Percentiles rank a stretch among this genome's conserved stretches.
phyloP scores from a whole-genome alignment of 1,284 basidiomycete genomes.

The Ganoderma lucidum region DNA sequence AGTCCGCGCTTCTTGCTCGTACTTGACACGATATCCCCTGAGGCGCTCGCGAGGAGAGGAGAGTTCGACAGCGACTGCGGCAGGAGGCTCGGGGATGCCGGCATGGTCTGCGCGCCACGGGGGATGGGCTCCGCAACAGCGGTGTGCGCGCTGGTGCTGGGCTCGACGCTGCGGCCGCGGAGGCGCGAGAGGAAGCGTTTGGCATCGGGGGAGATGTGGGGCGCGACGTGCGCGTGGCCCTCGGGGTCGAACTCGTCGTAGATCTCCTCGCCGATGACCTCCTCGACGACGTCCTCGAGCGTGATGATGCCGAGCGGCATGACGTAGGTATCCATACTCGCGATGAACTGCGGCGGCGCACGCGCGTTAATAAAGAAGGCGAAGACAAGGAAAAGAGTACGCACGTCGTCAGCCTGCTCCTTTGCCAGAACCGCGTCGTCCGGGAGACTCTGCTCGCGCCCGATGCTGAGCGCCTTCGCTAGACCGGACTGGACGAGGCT shows the following conservation, averaged over 20 bases:
- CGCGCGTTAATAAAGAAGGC: background rate
- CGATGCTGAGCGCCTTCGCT: slow-evolving; percentile 43
- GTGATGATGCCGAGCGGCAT: slow-evolving; percentile 92
- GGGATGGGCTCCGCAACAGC: slow-evolving; percentile 12
- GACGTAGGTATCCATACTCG: slow-evolving; percentile 73
- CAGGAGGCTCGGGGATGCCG: slow-evolving; percentile 20
- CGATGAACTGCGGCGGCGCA: slow-evolving; percentile 62
- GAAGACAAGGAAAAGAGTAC: slow-evolving; percentile 25
- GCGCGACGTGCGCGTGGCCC: slow-evolving; percentile 32
- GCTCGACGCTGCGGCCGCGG: slow-evolving; percentile 18
- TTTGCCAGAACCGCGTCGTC: slow-evolving; percentile 81
- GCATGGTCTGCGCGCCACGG: slow-evolving; percentile 24
- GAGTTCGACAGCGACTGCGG: slow-evolving; percentile 14
- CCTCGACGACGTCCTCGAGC: slow-evolving; percentile 91
- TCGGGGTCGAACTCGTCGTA: slow-evolving; percentile 83
- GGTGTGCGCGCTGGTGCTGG: slow-evolving; percentile 1
- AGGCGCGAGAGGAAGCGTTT: slow-evolving; percentile 28
- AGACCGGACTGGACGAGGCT: slow-evolving; percentile 29
- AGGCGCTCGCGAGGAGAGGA: background rate
- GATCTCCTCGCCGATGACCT: slow-evolving; percentile 89
- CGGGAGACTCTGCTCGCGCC: slow-evolving; percentile 81
- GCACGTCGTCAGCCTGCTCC: slow-evolving; percentile 70
- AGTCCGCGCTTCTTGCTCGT: slow-evolving; percentile 19
- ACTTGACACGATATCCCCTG: slow-evolving; percentile 1
- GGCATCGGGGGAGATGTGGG: slow-evolving; percentile 34